Base-by-base conservation (phyloP, 139 green algal genomes). In the Dunaliella primolecta region DNA sequence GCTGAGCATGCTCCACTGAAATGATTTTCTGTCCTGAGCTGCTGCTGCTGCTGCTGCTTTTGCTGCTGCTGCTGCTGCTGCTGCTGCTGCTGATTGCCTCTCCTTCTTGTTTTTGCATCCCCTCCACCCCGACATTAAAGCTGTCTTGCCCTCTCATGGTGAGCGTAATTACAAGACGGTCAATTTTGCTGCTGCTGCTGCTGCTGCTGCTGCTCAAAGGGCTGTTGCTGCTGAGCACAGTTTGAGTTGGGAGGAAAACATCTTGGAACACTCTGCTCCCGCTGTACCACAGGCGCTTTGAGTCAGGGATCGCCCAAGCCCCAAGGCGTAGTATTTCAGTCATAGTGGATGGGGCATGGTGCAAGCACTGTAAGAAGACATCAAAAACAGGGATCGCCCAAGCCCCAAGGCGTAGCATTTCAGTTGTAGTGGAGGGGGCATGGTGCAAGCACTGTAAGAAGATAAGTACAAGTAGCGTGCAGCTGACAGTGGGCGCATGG, bases 231-330 rank as follows among this genome's bases (percentile, higher is more conserved):
- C 32, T 36, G 32, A 33, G 7, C 36, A 36, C 81, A 21, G 3
- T 57, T 23, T 56, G 2, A 78, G n/a, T 23, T 7, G 81, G 81
- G 2, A 84, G 46, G 2, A 1, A 29, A 21, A 82, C 31, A 24
- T 82, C 78, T 32, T 2, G 36, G 75, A 56, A 64, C 34, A 33
- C n/a, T 24, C 34, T 33, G 1, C n/a, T 36, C 33, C 23, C 34
- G 78, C 32, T 30, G 34, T 71, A 56, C 81, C 81, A 84, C 55
- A 84, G 81, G 31, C 81, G 81, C 81, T 84, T 84, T 24, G 81
- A 32, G 56, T 84, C 81, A 2, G n/a, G 31, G 7, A 78, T 56
- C 11, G 37, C 81, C 81, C 81, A 84, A 11, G 81, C 25, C 27
- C 81, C 81, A 1, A 34, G 27, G 34, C 34, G 38, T 1, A 46